Conservation (phyloP, 2,329 filamentous ascomycete genomes). For the Neopestalotiopsis rosae region DNA sequence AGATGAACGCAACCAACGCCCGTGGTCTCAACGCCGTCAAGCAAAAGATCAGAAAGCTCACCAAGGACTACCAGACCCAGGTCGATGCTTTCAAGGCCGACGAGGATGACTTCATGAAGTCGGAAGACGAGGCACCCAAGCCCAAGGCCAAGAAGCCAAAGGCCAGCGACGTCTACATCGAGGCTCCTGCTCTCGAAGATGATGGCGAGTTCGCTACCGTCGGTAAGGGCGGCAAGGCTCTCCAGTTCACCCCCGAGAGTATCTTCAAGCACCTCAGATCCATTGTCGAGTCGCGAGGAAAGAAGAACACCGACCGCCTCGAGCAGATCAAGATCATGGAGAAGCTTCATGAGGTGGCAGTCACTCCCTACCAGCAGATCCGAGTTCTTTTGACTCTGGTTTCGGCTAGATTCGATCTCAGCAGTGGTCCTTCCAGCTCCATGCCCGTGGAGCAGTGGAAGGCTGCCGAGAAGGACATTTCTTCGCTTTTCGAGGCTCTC, state of each 20-base stretch:
- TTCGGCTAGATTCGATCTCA: slow-evolving; percentile 92
- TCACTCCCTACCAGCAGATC: slow-evolving; percentile 91
- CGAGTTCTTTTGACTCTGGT: slow-evolving; percentile 90
- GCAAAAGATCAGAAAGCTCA: slow-evolving; percentile 98
- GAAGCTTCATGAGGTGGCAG: slow-evolving; percentile 88
- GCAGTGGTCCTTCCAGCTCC: slow-evolving; percentile 73
- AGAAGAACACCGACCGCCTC: slow-evolving; percentile 95
- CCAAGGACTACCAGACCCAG: slow-evolving; percentile 89
- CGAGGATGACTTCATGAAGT: slow-evolving; percentile 87
- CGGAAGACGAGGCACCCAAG: slow-evolving; percentile 69
- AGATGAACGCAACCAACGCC: slow-evolving; percentile 97
- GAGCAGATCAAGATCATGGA: slow-evolving; percentile 99
- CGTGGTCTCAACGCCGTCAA: slow-evolving; percentile 96
- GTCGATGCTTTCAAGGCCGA: slow-evolving; percentile 86
- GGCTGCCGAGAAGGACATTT: slow-evolving; percentile 85
- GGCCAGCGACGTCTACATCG: slow-evolving; percentile 54
- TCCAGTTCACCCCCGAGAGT: slow-evolving; percentile 94
- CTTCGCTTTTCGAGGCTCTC: slow-evolving; percentile 76
- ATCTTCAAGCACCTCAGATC: slow-evolving; percentile 95
- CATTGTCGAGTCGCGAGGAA: slow-evolving; percentile 94
- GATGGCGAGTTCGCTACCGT: slow-evolving; percentile 91
- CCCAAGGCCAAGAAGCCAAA: slow-evolving; percentile 60
- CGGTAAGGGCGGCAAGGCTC: slow-evolving; percentile 83
- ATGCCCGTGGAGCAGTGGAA: slow-evolving; percentile 99
- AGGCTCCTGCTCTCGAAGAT: slow-evolving; percentile 59